Conservation (phyloP, 441 rosid genomes). For the Pelargonium australe region DNA sequence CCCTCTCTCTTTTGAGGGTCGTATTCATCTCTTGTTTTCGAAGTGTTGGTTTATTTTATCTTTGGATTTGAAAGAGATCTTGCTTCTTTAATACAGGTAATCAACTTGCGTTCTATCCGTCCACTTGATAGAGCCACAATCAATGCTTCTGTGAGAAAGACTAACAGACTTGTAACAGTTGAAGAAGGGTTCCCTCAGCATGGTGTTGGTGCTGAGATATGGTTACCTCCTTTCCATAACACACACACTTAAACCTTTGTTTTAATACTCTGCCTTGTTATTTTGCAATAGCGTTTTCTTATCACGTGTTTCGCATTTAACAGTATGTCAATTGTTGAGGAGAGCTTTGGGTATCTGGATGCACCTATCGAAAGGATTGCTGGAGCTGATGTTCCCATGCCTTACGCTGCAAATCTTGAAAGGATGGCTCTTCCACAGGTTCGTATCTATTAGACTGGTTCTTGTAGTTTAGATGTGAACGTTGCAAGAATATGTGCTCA, state of each 20-base stretch:
- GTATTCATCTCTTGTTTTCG: no score
- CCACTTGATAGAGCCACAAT: constrained; percentile 85
- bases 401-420: constrained; percentile 86
- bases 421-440: constrained; percentile 94
- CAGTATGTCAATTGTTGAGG: constrained; percentile 78
- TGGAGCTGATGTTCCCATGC: constrained; percentile 94
- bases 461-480: no score
- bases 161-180: constrained; percentile 85
- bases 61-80: no score
- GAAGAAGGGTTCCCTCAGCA: constrained; percentile 90
- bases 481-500: no score
- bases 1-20: no score
- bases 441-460: no score
- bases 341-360: constrained; percentile 82
- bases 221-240: constrained; percentile 32
- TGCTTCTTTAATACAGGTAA: constrained; percentile 41
- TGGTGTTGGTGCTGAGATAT: constrained; percentile 33
- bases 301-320: not conserved
- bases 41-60: no score
- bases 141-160: constrained; percentile 87
- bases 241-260: not conserved
- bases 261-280: no score
- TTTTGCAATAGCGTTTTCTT: no score
- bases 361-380: constrained; percentile 80
- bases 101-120: constrained; percentile 81